Evolutionary conservation across 257 asterid genomes (phyloP).

Genomic region (Datura wrightii): DNA sequence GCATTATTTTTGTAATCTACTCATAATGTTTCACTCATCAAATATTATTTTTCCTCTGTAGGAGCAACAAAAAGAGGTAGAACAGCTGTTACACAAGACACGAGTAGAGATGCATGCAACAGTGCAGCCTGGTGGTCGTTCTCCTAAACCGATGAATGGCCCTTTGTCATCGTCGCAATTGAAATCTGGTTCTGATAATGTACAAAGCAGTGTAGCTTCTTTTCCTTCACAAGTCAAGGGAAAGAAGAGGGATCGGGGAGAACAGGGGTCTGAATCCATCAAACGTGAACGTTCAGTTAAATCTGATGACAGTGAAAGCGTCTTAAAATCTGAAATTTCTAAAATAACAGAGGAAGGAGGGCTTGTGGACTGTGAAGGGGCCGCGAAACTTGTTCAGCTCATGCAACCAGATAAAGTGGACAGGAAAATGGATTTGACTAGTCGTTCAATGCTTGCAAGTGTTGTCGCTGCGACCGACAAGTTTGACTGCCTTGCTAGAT

Average conservation of each 20-base stretch:
- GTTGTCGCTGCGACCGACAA: slow-evolving; percentile 61
- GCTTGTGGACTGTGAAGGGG: slow-evolving; percentile 49
- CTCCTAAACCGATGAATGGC: slow-evolving; percentile 53
- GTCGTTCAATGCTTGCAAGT: slow-evolving; percentile 52
- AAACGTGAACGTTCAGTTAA: slow-evolving; percentile 46
- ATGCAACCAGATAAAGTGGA: slow-evolving; percentile 48
- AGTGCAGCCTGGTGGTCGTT: slow-evolving; percentile 49
- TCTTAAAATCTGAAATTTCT: slow-evolving; percentile 46
- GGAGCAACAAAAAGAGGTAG: slow-evolving; percentile 64
- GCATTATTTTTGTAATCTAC: not conserved
- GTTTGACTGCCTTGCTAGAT: slow-evolving; percentile 58
- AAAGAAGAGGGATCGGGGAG: slow-evolving; percentile 58
- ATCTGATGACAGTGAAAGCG: slow-evolving; percentile 46
- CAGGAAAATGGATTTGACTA: slow-evolving; percentile 47
- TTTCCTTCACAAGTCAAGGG: slow-evolving; percentile 52
- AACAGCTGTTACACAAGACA: slow-evolving; percentile 49
- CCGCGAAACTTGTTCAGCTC: slow-evolving; percentile 55
- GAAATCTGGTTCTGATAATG: slow-evolving; percentile 46
- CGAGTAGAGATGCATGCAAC: slow-evolving; percentile 54
- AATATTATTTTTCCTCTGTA: slow-evolving; percentile 31
- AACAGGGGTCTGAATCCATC: slow-evolving; percentile 42
- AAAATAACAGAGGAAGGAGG: slow-evolving; percentile 51
- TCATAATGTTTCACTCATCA: not conserved
- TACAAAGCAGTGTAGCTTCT: slow-evolving; percentile 40
- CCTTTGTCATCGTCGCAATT: slow-evolving; percentile 43